Evolutionary conservation across 202 grass and related monocot genomes (phyloP).

Genomic region (Schoenoplectus tabernaemontani): DNA sequence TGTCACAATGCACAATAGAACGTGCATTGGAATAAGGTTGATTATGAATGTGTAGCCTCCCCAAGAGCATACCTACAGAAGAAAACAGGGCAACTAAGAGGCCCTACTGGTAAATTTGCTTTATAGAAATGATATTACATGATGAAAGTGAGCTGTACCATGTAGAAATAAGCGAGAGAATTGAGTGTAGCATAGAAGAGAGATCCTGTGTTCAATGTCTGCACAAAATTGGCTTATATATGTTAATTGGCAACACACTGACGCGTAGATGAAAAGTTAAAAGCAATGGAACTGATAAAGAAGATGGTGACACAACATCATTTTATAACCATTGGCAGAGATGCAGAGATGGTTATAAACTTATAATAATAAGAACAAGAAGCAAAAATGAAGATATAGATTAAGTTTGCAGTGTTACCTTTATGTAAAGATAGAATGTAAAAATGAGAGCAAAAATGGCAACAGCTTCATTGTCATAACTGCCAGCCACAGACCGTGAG

Average conservation of each 20-base stretch:
- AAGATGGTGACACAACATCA: neutral
- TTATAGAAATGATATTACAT: constrained; percentile 22
- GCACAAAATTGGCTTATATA: constrained; percentile 29
- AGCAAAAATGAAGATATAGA: constrained; percentile 5
- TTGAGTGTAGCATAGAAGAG: constrained; percentile 98
- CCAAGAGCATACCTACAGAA: constrained; percentile 95
- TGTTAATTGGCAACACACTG: neutral
- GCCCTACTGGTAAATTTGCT: constrained; percentile 23
- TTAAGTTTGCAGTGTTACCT: constrained; percentile 44
- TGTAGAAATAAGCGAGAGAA: constrained; percentile 98
- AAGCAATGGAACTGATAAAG: neutral
- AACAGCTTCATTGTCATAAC: constrained; percentile 99
- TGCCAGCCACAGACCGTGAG: constrained; percentile 96
- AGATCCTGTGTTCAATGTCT: constrained; percentile 96
- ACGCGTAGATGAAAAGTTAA: neutral
- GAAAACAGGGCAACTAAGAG: neutral
- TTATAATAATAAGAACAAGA: constrained; percentile 17
- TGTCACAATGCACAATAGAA: constrained; percentile 93
- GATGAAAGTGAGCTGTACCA: constrained; percentile 50
- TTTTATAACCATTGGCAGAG: neutral
- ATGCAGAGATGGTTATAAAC: too few relatives aligned
- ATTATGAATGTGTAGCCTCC: constrained; percentile 99
- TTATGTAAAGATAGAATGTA: constrained; percentile 99
- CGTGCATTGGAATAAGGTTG: constrained; percentile 99
- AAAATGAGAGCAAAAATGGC: constrained; percentile 97